A percentile compares a stretch with the other conserved stretches of the same genome.
Conservation (phyloP, 441 rosid genomes). For the Euphorbia schlechtendalii region DNA sequence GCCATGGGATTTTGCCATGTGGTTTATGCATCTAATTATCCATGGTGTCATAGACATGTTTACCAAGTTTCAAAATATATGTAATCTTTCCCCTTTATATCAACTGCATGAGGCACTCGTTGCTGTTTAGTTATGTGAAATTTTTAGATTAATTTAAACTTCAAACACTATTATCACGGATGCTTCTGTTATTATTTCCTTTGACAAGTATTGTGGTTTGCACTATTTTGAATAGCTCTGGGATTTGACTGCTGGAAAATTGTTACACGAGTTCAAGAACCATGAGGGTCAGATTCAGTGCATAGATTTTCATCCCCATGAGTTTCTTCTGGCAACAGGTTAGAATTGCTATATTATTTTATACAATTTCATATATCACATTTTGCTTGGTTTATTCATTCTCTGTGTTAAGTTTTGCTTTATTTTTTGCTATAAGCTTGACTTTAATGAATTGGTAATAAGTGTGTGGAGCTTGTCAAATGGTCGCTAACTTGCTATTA, state of each 20-base stretch:
- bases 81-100: background rate
- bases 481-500: background rate
- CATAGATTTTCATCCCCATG: constrained; percentile 97
- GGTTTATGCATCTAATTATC: background rate
- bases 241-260: constrained; percentile 99
- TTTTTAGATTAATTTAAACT: background rate
- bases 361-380: constrained; percentile 11
- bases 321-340: constrained; percentile 97
- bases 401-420: background rate
- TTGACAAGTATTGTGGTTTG: constrained; percentile 10
- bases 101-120: background rate
- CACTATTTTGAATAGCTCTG: constrained; percentile 50
- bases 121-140: background rate
- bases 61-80: background rate
- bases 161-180: background rate
- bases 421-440: background rate
- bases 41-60: background rate
- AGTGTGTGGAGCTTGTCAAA: background rate
- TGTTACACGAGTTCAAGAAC: constrained; percentile 87
- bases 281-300: constrained; percentile 94
- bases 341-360: constrained; percentile 20
- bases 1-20: background rate
- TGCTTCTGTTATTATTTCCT: constrained; percentile 3
- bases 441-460: background rate
- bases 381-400: constrained; percentile 3